phyloP scores from a whole-genome alignment of 2,329 filamentous ascomycete species.

The Dactylellina drechsleri region DNA sequence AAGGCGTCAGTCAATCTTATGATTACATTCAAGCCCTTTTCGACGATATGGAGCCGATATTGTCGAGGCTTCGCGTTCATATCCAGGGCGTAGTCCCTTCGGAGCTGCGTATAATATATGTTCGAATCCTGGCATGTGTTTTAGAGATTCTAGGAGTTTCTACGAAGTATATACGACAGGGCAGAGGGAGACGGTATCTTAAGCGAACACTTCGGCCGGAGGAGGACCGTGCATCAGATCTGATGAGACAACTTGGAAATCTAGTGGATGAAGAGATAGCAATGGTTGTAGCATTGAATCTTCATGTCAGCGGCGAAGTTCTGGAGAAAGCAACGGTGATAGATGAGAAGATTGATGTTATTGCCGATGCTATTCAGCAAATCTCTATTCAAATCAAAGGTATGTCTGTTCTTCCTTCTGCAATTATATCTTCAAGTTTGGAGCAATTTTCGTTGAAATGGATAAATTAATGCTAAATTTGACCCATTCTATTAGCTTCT shows the following conservation, averaged over 20 bases:
- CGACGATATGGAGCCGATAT: conserved; percentile 17
- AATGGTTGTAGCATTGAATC: conserved; percentile 17
- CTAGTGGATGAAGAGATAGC: conserved; percentile 13
- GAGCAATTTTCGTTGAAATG: neutral
- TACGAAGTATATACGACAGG: conserved; percentile 22
- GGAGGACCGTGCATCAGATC: conserved; percentile 2
- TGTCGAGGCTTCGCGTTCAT: conserved; percentile 20
- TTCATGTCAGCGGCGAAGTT: neutral
- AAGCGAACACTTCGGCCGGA: conserved; percentile 6
- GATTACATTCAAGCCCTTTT: conserved; percentile 33
- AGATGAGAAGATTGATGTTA: conserved; percentile 2
- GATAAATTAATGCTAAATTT: neutral
- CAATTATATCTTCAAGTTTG: neutral
- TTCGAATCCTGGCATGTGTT: conserved; percentile 20
- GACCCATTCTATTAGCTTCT: neutral
- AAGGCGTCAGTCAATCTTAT: conserved; percentile 29
- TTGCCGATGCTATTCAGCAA: conserved; percentile 2
- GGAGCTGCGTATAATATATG: conserved; percentile 6
- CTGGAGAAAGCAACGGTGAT: neutral
- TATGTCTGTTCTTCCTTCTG: neutral
- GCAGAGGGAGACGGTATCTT: neutral
- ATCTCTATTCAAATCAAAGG: neutral
- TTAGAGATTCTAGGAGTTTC: conserved; percentile 33
- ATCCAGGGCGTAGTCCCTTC: neutral
- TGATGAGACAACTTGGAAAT: neutral